Conservation (phyloP, 2,329 filamentous ascomycete genomes). For the Xylaria hypoxylon region DNA sequence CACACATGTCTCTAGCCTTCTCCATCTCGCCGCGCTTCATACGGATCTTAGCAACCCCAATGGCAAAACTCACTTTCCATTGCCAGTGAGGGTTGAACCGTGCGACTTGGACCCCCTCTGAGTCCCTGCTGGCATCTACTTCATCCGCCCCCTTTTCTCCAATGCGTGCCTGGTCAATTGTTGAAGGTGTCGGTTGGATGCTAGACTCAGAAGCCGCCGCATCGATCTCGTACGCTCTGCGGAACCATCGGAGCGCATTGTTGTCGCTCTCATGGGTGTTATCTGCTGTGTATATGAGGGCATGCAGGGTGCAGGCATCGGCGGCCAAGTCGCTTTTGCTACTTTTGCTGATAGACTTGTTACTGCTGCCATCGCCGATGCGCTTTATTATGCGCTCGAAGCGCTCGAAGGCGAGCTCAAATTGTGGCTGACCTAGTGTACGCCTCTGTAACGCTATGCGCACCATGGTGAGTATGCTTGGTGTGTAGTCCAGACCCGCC, state of each 20-base stretch:
- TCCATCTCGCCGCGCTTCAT: slow-evolving; percentile 39
- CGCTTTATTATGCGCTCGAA: slow-evolving; percentile 38
- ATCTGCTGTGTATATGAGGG: slow-evolving; percentile 43
- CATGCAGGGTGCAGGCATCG: slow-evolving; percentile 55
- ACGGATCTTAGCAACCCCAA: slow-evolving; percentile 49
- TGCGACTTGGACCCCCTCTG: slow-evolving; percentile 26
- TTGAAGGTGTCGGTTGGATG: not conserved
- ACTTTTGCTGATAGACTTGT: slow-evolving; percentile 3
- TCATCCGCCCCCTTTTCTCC: not conserved
- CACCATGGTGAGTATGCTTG: slow-evolving; percentile 53
- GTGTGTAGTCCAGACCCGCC: slow-evolving; percentile 50
- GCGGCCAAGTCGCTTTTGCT: slow-evolving; percentile 40
- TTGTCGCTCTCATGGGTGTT: slow-evolving; percentile 37
- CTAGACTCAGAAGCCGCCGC: not conserved
- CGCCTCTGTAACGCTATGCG: slow-evolving; percentile 34
- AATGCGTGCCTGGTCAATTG: not conserved
- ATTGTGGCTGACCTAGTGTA: slow-evolving; percentile 36
- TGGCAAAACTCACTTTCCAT: slow-evolving; percentile 51
- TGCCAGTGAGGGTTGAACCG: slow-evolving; percentile 47
- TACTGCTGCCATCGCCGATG: slow-evolving; percentile 42
- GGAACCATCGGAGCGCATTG: slow-evolving; percentile 50
- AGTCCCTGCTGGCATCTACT: slow-evolving; percentile 15
- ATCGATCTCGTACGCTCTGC: slow-evolving; percentile 41
- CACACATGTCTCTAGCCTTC: slow-evolving; percentile 43
- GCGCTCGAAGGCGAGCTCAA: slow-evolving; percentile 37